A percentile compares a stretch with the other conserved stretches of the same genome.
phyloP scores from a whole-genome alignment of 345 rosid species.

The Hevea brasiliensis region DNA sequence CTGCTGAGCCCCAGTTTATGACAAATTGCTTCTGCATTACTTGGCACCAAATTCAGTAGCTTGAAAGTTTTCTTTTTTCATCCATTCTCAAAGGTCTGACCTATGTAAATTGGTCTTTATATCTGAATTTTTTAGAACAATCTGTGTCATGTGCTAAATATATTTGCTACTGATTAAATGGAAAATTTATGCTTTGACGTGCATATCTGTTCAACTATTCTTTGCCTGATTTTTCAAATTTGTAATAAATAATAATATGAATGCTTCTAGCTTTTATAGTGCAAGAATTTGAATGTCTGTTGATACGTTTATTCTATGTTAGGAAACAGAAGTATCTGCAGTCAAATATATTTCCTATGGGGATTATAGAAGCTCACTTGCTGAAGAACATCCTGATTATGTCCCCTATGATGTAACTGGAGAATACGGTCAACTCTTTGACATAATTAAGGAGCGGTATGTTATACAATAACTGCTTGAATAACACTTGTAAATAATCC shows the following conservation, averaged over 20 bases:
- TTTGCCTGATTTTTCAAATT: no score
- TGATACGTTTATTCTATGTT: constrained; percentile 18
- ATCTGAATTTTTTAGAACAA: not conserved
- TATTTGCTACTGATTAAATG: not conserved
- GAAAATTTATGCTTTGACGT: not conserved
- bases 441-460: constrained; percentile 66
- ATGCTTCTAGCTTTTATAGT: not conserved
- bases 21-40: not conserved
- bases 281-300: constrained; percentile 18
- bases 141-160: not conserved
- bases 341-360: constrained; percentile 66
- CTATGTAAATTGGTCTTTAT: not conserved
- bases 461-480: not conserved
- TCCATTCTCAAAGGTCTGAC: not conserved
- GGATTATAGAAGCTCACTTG: constrained; percentile 63
- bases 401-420: constrained; percentile 76
- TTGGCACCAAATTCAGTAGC: no score
- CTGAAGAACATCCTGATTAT: constrained; percentile 68
- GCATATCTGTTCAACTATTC: constrained; percentile 9
- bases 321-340: constrained; percentile 89
- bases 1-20: no score
- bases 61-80: not conserved
- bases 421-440: constrained; percentile 72
- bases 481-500: no score
- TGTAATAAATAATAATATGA: not conserved